Conservation (phyloP, 2,329 filamentous ascomycete genomes). For the Clonostachys rhizophaga region DNA sequence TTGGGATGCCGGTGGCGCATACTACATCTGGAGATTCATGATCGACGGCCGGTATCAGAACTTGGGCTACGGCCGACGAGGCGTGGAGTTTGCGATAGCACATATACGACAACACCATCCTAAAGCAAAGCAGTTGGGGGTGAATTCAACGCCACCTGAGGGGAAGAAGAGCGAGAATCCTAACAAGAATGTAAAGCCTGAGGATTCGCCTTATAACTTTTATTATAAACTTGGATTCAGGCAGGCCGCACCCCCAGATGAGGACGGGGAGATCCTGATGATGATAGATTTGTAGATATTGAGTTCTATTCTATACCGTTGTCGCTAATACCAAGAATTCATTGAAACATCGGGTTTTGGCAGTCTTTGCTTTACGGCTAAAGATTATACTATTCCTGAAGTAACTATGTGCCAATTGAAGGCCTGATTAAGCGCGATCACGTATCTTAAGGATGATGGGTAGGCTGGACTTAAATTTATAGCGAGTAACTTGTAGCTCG, state of each 20-base stretch:
- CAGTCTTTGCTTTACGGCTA: too few species aligned
- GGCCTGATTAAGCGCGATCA: too few species aligned
- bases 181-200: background rate
- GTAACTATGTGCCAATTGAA: too few species aligned
- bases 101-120: constrained; percentile 1
- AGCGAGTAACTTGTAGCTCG: too few species aligned
- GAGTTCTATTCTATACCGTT: too few species aligned
- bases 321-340: too few species aligned
- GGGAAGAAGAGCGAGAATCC: background rate
- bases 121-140: background rate
- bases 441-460: too few species aligned
- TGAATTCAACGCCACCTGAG: constrained; percentile 2
- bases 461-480: too few species aligned
- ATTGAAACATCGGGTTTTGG: too few species aligned
- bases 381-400: too few species aligned
- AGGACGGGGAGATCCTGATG: constrained; percentile 3
- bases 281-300: background rate
- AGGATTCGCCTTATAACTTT: constrained; percentile 3
- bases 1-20: constrained; percentile 2
- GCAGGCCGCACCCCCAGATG: constrained; percentile 1
- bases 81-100: background rate
- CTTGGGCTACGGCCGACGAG: constrained; percentile 1
- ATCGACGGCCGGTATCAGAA: constrained; percentile 3
- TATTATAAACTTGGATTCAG: constrained; percentile 4
- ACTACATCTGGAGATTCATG: constrained; percentile 6